Conservation (phyloP, 2,329 filamentous ascomycete species). For the Alternaria sp. region DNA sequence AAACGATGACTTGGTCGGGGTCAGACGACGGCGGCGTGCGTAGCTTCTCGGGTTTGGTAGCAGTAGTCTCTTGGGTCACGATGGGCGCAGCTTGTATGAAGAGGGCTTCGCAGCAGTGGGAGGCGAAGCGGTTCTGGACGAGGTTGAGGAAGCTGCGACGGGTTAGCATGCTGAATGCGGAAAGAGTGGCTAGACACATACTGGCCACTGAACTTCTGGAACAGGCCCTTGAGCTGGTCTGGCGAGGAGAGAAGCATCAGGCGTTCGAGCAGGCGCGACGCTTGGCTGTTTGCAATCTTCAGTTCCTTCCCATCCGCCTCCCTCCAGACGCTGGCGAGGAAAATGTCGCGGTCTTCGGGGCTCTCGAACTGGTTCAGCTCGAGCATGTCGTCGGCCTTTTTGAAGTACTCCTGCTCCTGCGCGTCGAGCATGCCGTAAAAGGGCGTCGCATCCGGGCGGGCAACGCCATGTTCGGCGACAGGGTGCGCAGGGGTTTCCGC, state of each 20-base stretch:
- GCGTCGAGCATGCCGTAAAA: constrained; percentile 95
- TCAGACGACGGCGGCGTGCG: constrained; percentile 57
- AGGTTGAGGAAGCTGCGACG: constrained; percentile 75
- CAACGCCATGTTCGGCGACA: constrained; percentile 40
- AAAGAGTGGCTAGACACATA: constrained; percentile 46
- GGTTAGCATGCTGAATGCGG: constrained; percentile 22
- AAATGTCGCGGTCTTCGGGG: constrained; percentile 65
- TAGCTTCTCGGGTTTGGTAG: constrained; percentile 57
- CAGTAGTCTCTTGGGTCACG: constrained; percentile 76
- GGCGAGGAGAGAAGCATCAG: constrained; percentile 83
- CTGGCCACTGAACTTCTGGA: constrained; percentile 84
- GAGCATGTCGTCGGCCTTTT: constrained; percentile 85
- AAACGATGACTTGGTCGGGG: constrained; percentile 62
- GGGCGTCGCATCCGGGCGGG: constrained; percentile 65
- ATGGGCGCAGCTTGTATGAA: constrained; percentile 83
- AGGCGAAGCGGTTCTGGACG: constrained; percentile 94
- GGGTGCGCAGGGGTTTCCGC: constrained; percentile 29
- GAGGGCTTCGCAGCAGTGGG: constrained; percentile 94
- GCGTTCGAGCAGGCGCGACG: constrained; percentile 89
- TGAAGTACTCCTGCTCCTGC: constrained; percentile 95
- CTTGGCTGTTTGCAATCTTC: constrained; percentile 95
- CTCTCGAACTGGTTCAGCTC: constrained; percentile 87
- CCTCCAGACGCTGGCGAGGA: constrained; percentile 80
- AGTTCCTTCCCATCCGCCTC: constrained; percentile 93
- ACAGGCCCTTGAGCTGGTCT: constrained; percentile 83